A percentile compares a stretch with the other conserved stretches of the same genome.
Evolutionary conservation across 2,329 filamentous ascomycete species (phyloP).

Genomic region (Tolypocladium tundrense): DNA sequence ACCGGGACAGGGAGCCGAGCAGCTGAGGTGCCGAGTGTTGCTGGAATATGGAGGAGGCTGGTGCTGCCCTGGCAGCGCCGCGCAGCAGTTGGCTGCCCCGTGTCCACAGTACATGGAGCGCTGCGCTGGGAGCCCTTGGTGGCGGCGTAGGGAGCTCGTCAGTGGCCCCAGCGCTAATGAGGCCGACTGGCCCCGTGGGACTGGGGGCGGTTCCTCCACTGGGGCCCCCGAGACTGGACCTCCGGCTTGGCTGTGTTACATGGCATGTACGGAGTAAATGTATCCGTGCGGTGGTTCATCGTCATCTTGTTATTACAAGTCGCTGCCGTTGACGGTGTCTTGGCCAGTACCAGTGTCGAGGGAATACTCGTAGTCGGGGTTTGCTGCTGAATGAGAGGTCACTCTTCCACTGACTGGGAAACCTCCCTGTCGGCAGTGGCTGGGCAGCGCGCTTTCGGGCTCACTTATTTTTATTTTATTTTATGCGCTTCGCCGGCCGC

Average conservation of each 20-base stretch:
- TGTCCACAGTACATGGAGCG: background rate
- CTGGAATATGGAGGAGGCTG: background rate
- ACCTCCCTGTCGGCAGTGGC: too few relatives aligned
- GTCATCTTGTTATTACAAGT: background rate
- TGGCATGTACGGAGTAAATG: too few relatives aligned
- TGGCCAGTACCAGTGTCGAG: background rate
- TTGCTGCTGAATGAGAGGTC: background rate
- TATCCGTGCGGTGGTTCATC: background rate
- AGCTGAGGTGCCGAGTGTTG: background rate
- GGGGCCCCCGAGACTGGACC: background rate
- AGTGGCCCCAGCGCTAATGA: background rate
- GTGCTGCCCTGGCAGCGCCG: background rate
- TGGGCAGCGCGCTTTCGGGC: too few relatives aligned
- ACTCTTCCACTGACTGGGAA: too few relatives aligned
- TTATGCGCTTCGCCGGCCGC: too few relatives aligned
- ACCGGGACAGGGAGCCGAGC: background rate
- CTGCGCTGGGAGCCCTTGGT: background rate
- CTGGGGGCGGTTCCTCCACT: background rate
- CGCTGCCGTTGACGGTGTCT: background rate
- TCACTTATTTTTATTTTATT: too few relatives aligned
- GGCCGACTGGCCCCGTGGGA: background rate
- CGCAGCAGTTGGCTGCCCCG: background rate
- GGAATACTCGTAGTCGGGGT: too few relatives aligned
- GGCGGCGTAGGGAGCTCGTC: background rate
- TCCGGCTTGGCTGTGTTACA: background rate